A percentile compares a stretch with the other conserved stretches of the same genome.
Evolutionary conservation across 768 basidiomycete genomes (phyloP).

Genomic region (Gloeostereum incarnatum): DNA sequence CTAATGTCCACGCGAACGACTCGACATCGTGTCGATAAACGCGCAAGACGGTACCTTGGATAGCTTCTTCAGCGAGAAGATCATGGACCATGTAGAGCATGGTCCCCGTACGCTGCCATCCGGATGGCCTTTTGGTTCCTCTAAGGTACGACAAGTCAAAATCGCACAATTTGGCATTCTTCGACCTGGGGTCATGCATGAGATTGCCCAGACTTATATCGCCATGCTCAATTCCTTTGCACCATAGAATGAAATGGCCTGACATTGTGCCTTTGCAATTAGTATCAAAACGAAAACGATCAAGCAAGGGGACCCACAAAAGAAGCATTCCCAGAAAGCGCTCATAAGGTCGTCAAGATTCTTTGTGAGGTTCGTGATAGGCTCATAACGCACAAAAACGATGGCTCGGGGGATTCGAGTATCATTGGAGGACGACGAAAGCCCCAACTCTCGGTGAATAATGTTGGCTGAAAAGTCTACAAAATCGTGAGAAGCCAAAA

Average conservation of each 20-base stretch:
- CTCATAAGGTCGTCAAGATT: too few relatives aligned
- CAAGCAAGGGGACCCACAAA: constrained; percentile 3
- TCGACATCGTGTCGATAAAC: neutral
- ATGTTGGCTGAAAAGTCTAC: too few relatives aligned
- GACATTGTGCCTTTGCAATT: too few relatives aligned
- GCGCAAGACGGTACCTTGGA: neutral
- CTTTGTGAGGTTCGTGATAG: too few relatives aligned
- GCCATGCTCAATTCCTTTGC: neutral
- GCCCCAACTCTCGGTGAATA: too few relatives aligned
- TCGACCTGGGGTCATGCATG: neutral
- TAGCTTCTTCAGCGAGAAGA: neutral
- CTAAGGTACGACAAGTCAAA: neutral
- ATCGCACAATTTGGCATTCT: neutral
- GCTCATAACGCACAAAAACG: too few relatives aligned
- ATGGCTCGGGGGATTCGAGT: too few relatives aligned
- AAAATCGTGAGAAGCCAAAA: too few relatives aligned
- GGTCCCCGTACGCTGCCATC: neutral
- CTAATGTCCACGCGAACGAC: neutral
- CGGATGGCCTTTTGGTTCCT: neutral
- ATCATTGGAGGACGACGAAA: too few relatives aligned
- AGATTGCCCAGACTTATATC: neutral
- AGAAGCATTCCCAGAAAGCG: constrained; percentile 3
- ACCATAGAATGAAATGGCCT: neutral
- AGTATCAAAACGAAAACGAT: constrained; percentile 7
- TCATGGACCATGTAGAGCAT: neutral